phyloP scores from a whole-genome alignment of 352 stramenopile species.

The Pythium guiyangense region DNA sequence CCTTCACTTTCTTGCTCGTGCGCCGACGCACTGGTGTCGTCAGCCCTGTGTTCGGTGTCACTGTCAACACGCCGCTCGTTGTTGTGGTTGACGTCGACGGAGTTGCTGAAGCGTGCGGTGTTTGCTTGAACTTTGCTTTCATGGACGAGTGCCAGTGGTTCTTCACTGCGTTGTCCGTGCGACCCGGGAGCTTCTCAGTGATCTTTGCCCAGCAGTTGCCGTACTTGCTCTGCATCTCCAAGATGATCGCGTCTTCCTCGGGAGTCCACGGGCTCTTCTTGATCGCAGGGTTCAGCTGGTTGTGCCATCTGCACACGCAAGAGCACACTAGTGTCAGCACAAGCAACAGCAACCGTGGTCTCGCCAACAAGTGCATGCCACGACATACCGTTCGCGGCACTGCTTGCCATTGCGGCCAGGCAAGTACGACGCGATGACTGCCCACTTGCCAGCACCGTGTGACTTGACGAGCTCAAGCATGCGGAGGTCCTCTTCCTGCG shows the following conservation, averaged over 20 bases:
- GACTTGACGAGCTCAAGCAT: conserved; percentile 58
- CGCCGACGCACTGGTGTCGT: conserved; percentile 3
- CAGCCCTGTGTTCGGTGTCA: neutral
- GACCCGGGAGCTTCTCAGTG: conserved; percentile 92
- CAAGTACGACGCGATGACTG: conserved; percentile 81
- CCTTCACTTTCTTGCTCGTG: conserved; percentile 9
- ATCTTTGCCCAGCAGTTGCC: conserved; percentile 99
- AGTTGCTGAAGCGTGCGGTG: neutral
- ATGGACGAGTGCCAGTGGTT: conserved; percentile 94
- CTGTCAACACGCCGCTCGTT: neutral
- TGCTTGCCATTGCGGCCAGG: conserved; percentile 87
- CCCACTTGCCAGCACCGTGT: conserved; percentile 69
- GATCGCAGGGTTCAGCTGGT: conserved; percentile 77
- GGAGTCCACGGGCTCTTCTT: conserved; percentile 73
- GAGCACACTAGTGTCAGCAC: neutral
- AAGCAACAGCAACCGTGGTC: no score
- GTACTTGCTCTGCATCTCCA: conserved; percentile 72
- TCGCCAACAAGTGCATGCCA: neutral
- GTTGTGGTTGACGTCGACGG: neutral
- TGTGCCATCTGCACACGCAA: conserved; percentile 63
- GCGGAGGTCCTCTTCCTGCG: conserved; percentile 42
- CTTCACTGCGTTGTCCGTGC: conserved; percentile 97
- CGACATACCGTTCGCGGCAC: conserved; percentile 66
- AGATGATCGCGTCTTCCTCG: conserved; percentile 85
- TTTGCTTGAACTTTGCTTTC: conserved; percentile 45